phyloP scores from a whole-genome alignment of 2,329 filamentous ascomycete genomes.

The Dryadomyces quercus-mongolicae region DNA sequence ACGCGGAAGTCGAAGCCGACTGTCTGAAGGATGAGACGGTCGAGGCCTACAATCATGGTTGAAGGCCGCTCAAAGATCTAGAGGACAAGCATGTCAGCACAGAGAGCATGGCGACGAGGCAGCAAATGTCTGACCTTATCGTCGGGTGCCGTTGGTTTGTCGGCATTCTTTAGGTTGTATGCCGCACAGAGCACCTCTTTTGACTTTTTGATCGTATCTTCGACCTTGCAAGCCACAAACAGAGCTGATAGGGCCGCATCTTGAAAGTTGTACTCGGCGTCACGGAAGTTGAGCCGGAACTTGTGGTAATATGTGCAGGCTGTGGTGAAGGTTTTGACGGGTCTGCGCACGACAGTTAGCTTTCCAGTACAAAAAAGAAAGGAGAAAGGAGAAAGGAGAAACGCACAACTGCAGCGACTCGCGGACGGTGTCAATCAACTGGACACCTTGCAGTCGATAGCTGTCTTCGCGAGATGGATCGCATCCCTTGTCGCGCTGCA shows the following conservation, averaged over 20 bases:
- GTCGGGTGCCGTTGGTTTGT: constrained; percentile 61
- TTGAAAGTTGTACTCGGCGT: constrained; percentile 72
- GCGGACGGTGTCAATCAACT: constrained; percentile 78
- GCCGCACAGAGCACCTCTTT: constrained; percentile 83
- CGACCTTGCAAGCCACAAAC: constrained; percentile 91
- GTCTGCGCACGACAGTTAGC: constrained; percentile 40
- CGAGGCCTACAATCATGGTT: constrained; percentile 75
- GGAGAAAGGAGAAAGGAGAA: constrained; percentile 1
- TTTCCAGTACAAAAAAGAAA: not conserved
- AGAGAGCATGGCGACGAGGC: not conserved
- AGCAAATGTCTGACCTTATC: constrained; percentile 50
- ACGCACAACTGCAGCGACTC: constrained; percentile 66
- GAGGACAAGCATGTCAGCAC: not conserved
- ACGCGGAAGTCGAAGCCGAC: constrained; percentile 90
- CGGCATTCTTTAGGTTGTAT: constrained; percentile 67
- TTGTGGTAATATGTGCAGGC: constrained; percentile 90
- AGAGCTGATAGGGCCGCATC: constrained; percentile 82
- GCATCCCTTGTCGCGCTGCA: constrained; percentile 55
- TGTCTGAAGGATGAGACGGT: constrained; percentile 85
- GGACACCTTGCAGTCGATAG: constrained; percentile 72
- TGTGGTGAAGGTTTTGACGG: constrained; percentile 83
- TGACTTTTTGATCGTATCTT: constrained; percentile 96
- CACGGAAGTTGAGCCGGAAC: constrained; percentile 76
- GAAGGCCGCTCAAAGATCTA: constrained; percentile 71
- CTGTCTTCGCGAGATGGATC: constrained; percentile 70